Evolutionary conservation across 768 basidiomycete genomes (phyloP), one percentile per base, ranked within the genome.

Genomic region (Suillus placidus): DNA sequence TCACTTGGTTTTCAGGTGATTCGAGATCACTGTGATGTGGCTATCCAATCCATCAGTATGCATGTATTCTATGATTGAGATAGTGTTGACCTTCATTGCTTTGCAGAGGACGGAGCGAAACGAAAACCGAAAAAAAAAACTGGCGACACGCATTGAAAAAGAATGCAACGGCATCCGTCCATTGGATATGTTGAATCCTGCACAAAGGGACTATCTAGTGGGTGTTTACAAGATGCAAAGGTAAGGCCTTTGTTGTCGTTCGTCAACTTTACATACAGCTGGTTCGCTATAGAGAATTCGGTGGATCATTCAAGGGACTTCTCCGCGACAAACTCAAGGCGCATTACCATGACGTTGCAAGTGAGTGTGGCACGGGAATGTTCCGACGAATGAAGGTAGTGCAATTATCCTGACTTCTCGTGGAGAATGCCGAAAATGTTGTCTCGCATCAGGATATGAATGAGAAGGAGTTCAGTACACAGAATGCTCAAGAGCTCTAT

Each of bases 351-450:
- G 0, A 4, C 6, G 40, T 61, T 7, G n/a, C 16, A 32, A 14
- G 20, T 13, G 10, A 61, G 18, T 23, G 2, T 23, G 61, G 61
- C 7, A 9, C 18, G 9, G 61, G 61, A 34, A 61, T 61, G 61
- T 34, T 52, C n/a, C 61, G 13, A 10, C 61, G 61, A 34, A 61
- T 61, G 61, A 61, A 61, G 61, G 61, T 61, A 2, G 61, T 6
- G 10, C 18, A 12, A n/a, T 32, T 30, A 26, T 20, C 18, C 30
- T 35, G 18, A 49, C 61, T 49, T 51, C 4, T 49, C 12, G 26
- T 7, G 3, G 32, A 20, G 18, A n/a, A 2, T 23, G 26, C 14
- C 6, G 2, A 32, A 20, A 30, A 6, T 20, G 13, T 32, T 8
- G 47, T 47, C 16, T 45, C 42, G 6, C 18, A 23, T 43, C 16